Evolutionary conservation across 192 early-diverging fungal genomes (phyloP).

Genomic region (Helicostylum pulchrum): DNA sequence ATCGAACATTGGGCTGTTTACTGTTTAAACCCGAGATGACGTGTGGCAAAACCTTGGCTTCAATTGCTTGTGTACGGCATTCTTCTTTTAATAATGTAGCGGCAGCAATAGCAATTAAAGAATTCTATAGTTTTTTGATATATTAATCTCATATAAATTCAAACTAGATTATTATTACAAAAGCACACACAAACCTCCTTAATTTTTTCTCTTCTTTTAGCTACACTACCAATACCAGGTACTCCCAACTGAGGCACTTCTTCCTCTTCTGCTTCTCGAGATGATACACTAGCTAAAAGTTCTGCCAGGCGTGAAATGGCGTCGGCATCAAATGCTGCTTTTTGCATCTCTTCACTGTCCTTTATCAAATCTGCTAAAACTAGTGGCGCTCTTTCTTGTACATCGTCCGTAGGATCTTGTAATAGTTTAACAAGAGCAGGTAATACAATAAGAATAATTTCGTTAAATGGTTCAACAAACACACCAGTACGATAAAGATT

Average conservation of each 20-base stretch:
- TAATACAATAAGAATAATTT: constrained; percentile 55
- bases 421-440: constrained; percentile 72
- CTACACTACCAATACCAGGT: constrained; percentile 28
- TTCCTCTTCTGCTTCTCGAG: constrained; percentile 33
- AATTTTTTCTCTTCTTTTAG: constrained; percentile 54
- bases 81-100: constrained; percentile 70
- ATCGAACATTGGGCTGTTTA: constrained; percentile 53
- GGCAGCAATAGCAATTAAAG: constrained; percentile 65
- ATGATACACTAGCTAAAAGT: constrained; percentile 46
- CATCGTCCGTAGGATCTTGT: constrained; percentile 39
- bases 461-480: constrained; percentile 47
- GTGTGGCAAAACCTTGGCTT: constrained; percentile 69
- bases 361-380: constrained; percentile 68
- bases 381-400: constrained; percentile 66
- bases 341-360: constrained; percentile 71
- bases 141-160: background rate
- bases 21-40: constrained; percentile 65
- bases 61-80: constrained; percentile 72
- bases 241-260: constrained; percentile 22
- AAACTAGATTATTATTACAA: constrained; percentile 1
- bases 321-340: constrained; percentile 71
- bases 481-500: constrained; percentile 63
- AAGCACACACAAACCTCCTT: constrained; percentile 51
- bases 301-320: constrained; percentile 62
- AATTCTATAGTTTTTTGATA: constrained; percentile 48